phyloP scores from a whole-genome alignment of 257 asterid genomes.

The Ilex aquifolium region DNA sequence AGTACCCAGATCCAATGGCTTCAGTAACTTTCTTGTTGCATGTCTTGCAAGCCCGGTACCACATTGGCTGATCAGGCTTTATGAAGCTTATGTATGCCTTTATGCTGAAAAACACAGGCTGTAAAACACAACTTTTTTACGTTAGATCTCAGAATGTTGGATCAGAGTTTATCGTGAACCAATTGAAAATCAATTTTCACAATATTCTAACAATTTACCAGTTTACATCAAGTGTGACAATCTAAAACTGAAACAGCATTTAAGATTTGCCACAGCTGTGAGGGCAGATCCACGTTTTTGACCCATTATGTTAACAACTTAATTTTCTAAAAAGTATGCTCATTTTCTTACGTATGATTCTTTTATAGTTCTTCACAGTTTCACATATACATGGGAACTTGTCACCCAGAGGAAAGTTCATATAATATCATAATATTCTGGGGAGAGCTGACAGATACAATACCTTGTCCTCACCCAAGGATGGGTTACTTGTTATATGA shows the following conservation, averaged over 20 bases:
- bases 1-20: conserved; percentile 72
- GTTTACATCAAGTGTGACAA: too few species aligned
- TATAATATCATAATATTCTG: too few species aligned
- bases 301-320: too few species aligned
- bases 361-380: too few species aligned
- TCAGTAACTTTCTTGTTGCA: conserved; percentile 90
- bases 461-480: conserved; percentile 85
- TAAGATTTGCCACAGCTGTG: too few species aligned
- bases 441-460: too few species aligned
- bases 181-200: conserved; percentile 1
- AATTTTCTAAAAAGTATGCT: background rate
- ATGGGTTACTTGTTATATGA: conserved; percentile 63
- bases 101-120: conserved; percentile 67
- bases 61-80: conserved; percentile 85
- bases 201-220: background rate
- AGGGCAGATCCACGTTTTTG: too few species aligned
- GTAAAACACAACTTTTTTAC: background rate
- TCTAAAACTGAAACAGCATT: too few species aligned
- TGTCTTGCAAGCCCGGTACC: conserved; percentile 89
- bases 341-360: too few species aligned
- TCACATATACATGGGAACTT: background rate
- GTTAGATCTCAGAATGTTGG: too few species aligned
- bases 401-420: background rate
- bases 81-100: conserved; percentile 68
- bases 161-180: background rate